A percentile compares a stretch with the other conserved stretches of the same genome.
Conservation (phyloP, 2,329 filamentous ascomycete species). For the Microsporum audouinii region DNA sequence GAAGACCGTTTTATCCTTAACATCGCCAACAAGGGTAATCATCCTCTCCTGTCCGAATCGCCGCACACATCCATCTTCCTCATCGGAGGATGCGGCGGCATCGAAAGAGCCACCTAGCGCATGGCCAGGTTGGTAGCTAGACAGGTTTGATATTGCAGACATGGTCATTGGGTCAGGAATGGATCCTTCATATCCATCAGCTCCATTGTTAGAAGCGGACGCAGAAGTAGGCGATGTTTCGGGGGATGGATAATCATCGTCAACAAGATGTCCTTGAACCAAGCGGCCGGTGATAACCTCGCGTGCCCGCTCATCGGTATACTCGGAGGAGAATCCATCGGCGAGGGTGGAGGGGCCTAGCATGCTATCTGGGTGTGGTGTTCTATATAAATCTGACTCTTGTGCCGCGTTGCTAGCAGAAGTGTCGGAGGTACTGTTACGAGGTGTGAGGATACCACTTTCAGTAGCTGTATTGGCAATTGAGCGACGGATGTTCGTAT, state of each 20-base stretch:
- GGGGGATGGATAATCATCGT: slow-evolving; percentile 81
- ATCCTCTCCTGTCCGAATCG: slow-evolving; percentile 78
- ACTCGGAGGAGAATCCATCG: slow-evolving; percentile 35
- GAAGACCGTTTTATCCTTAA: slow-evolving; percentile 75
- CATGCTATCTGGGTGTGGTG: not conserved
- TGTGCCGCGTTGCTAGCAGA: slow-evolving; percentile 2
- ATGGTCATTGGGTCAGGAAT: slow-evolving; percentile 83
- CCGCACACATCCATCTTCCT: slow-evolving; percentile 56
- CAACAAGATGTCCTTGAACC: slow-evolving; percentile 88
- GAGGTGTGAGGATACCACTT: not conserved
- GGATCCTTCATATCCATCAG: slow-evolving; percentile 36
- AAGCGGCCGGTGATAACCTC: slow-evolving; percentile 88
- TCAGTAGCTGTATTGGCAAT: not conserved
- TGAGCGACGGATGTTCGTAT: not conserved
- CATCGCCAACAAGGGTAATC: slow-evolving; percentile 94
- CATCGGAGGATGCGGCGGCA: slow-evolving; percentile 76
- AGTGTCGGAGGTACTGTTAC: not conserved
- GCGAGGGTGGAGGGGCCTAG: not conserved
- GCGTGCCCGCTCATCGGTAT: slow-evolving; percentile 67
- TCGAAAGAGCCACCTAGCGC: slow-evolving; percentile 76
- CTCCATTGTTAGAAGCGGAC: slow-evolving; percentile 44
- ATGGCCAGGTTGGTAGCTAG: slow-evolving; percentile 56
- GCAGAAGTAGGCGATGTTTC: slow-evolving; percentile 47
- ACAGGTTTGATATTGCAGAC: slow-evolving; percentile 66
- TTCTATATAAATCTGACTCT: not conserved